These are phyloP conservation scores for Neckera pumila DNA, from an alignment of 225 moss, liverwort and hornwort species.

Conservation along the genomic window DNA sequence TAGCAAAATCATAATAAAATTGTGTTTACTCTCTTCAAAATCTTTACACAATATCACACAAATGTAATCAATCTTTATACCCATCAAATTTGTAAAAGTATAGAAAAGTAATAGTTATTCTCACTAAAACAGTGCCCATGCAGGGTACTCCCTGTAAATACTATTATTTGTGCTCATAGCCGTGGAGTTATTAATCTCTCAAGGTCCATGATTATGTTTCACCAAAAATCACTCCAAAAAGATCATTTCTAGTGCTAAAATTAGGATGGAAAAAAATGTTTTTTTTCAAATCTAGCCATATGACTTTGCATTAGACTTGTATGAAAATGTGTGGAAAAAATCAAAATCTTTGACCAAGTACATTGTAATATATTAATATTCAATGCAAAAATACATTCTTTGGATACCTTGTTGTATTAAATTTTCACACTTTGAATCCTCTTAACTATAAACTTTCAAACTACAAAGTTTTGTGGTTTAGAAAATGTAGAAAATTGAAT, in stretches of 20 bases:
- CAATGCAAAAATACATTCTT: background rate
- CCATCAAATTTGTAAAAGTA: too few species aligned
- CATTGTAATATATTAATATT: background rate
- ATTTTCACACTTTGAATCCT: background rate
- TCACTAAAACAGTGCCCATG: background rate
- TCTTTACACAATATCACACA: too few species aligned
- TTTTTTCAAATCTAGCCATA: background rate
- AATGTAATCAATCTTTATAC: too few species aligned
- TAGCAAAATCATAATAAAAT: too few species aligned
- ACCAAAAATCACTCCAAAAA: background rate
- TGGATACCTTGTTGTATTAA: background rate
- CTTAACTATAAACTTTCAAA: too few species aligned
- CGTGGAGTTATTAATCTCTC: accelerated
- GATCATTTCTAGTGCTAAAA: background rate
- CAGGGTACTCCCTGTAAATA: background rate
- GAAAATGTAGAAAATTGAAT: background rate
- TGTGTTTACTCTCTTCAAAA: too few species aligned
- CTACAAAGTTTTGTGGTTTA: background rate
- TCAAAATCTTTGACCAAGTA: accelerated
- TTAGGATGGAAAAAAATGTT: accelerated
- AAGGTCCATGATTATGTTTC: background rate
- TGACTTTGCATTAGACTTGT: background rate
- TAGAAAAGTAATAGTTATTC: background rate
- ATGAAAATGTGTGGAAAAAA: background rate
- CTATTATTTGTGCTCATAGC: background rate